A percentile compares a stretch with the other conserved stretches of the same genome.
Evolutionary conservation across 2,329 filamentous ascomycete genomes (phyloP).

Genomic region (Pseudogymnoascus sp.): DNA sequence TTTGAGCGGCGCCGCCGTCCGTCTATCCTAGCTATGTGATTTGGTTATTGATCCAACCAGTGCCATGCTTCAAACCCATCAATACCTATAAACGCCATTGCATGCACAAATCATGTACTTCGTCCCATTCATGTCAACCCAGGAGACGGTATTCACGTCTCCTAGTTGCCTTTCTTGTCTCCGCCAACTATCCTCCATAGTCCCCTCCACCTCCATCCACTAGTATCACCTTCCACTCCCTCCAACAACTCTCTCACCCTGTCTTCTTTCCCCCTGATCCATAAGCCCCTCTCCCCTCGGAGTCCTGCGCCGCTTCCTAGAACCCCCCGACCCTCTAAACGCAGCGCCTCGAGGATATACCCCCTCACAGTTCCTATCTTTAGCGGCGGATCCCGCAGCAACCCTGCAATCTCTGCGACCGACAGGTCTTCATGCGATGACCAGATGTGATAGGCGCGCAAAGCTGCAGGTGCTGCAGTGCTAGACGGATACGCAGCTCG

Average conservation of each 20-base stretch:
- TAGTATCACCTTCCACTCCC: neutral
- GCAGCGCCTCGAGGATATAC: conserved; percentile 52
- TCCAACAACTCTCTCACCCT: conserved; percentile 41
- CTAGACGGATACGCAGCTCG: conserved; percentile 12
- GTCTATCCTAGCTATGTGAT: conserved; percentile 5
- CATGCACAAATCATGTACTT: neutral
- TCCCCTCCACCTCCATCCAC: neutral
- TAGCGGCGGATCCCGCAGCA: conserved; percentile 55
- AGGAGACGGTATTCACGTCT: neutral
- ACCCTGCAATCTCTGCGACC: conserved; percentile 40
- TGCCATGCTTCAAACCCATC: neutral
- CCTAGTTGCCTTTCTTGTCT: neutral
- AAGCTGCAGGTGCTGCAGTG: conserved; percentile 22
- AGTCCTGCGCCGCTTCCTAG: conserved; percentile 8
- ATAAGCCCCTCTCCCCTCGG: neutral
- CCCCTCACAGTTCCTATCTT: conserved; percentile 44
- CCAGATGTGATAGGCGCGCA: conserved; percentile 61
- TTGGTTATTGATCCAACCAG: neutral
- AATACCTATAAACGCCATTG: neutral
- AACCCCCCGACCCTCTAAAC: conserved; percentile 31
- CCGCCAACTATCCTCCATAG: conserved; percentile 6
- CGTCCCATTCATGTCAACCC: neutral
- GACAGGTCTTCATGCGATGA: conserved; percentile 41
- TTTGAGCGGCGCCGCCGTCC: neutral
- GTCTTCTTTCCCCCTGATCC: conserved; percentile 40